A percentile compares a stretch with the other conserved stretches of the same genome.
Evolutionary conservation across 257 asterid genomes (phyloP).

Genomic region (Nicotiana otophora): DNA sequence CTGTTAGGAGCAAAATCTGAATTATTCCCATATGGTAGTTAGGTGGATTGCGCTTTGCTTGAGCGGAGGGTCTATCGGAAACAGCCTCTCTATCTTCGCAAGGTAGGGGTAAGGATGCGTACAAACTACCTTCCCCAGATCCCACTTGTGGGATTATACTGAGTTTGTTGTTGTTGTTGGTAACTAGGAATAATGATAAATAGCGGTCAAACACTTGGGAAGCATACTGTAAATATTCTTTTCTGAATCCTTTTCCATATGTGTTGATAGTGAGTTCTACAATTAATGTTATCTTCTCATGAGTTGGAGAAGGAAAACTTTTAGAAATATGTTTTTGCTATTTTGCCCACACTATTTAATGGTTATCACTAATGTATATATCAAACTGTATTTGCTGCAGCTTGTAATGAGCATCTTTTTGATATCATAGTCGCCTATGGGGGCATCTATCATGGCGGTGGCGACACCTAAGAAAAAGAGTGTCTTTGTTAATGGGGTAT

Average conservation of each 20-base stretch:
- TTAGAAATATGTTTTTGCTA: too few relatives aligned
- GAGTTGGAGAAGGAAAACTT: too few relatives aligned
- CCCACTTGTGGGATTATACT: too few relatives aligned
- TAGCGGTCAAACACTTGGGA: not conserved
- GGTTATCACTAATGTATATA: not conserved
- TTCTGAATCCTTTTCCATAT: not conserved
- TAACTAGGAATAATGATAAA: not conserved
- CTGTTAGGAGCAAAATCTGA: not conserved
- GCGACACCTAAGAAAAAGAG: not conserved
- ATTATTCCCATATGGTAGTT: not conserved
- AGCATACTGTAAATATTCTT: not conserved
- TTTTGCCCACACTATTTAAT: not conserved
- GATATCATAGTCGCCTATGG: not conserved
- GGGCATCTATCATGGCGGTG: slow-evolving; percentile 2
- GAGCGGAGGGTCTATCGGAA: too few relatives aligned
- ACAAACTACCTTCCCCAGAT: too few relatives aligned
- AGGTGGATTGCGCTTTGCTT: not conserved
- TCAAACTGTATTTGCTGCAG: not conserved
- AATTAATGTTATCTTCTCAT: too few relatives aligned
- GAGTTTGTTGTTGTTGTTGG: too few relatives aligned
- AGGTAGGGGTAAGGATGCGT: too few relatives aligned
- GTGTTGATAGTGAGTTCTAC: too few relatives aligned
- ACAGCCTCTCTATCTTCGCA: too few relatives aligned
- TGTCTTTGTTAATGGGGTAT: not conserved
- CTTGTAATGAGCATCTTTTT: not conserved